These are phyloP conservation scores for Aspergillus sp. DNA, from an alignment of 2,329 filamentous ascomycete species.

Conservation along the genomic window DNA sequence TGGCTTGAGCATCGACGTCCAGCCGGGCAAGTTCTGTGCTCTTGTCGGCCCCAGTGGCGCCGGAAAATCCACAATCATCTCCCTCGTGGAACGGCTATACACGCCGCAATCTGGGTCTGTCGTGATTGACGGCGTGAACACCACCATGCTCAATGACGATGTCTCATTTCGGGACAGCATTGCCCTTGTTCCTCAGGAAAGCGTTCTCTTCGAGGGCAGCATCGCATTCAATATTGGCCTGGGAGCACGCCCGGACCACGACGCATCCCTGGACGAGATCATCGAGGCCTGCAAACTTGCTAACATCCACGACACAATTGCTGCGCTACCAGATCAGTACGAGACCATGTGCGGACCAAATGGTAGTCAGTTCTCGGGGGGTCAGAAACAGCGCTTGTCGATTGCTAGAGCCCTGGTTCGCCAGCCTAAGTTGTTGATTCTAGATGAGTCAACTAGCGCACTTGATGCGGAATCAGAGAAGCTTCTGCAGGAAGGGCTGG, in stretches of 20 bases:
- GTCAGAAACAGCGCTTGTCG: slow-evolving; percentile 57
- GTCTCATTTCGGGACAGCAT: slow-evolving; percentile 44
- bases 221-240: slow-evolving; percentile 47
- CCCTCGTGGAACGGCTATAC: slow-evolving; percentile 56
- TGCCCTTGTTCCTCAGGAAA: slow-evolving; percentile 48
- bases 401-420: slow-evolving; percentile 59
- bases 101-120: slow-evolving; percentile 49
- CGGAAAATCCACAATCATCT: slow-evolving; percentile 65
- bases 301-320: slow-evolving; percentile 69
- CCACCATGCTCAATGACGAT: slow-evolving; percentile 35
- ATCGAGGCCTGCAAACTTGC: slow-evolving; percentile 65
- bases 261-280: slow-evolving; percentile 59
- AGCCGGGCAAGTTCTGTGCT: slow-evolving; percentile 41
- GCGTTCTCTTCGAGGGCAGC: slow-evolving; percentile 48
- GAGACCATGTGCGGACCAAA: slow-evolving; percentile 58
- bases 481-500: slow-evolving; percentile 44
- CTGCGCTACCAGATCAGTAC: slow-evolving; percentile 62
- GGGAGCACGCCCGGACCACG: slow-evolving; percentile 50
- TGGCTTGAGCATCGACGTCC: slow-evolving; percentile 54
- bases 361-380: slow-evolving; percentile 55
- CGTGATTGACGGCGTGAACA: slow-evolving; percentile 51
- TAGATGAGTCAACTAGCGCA: slow-evolving; percentile 61
- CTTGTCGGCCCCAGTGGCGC: slow-evolving; percentile 67
- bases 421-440: slow-evolving; percentile 54
- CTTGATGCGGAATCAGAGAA: slow-evolving; percentile 55